Evolutionary conservation across 441 rosid species (phyloP).

Genomic region (Breynia disticha): DNA sequence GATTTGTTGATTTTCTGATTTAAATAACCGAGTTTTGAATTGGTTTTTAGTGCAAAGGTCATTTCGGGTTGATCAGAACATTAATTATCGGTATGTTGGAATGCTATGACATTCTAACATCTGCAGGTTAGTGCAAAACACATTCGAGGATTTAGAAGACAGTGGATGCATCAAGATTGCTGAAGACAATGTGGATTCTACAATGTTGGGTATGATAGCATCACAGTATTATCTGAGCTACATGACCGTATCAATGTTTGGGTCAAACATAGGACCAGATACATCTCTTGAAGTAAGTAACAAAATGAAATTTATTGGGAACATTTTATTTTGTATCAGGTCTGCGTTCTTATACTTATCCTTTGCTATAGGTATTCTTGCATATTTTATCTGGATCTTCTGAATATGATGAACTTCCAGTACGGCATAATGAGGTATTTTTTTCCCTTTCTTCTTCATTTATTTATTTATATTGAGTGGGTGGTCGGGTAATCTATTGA

Average conservation of each 20-base stretch:
- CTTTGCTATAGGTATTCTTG: slow-evolving; percentile 53
- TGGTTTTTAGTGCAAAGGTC: neutral
- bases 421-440: slow-evolving; percentile 93
- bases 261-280: slow-evolving; percentile 89
- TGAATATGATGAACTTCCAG: slow-evolving; percentile 94
- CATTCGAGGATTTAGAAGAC: slow-evolving; percentile 98
- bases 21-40: too few relatives aligned
- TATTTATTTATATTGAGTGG: neutral
- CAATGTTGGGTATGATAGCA: slow-evolving; percentile 90
- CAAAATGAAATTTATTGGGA: neutral
- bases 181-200: slow-evolving; percentile 72
- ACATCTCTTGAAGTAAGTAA: slow-evolving; percentile 84
- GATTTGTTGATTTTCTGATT: neutral
- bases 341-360: slow-evolving; percentile 12
- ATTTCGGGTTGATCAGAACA: neutral
- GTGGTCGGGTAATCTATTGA: too few relatives aligned
- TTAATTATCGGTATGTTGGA: neutral
- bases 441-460: neutral
- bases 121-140: slow-evolving; percentile 77
- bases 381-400: slow-evolving; percentile 84
- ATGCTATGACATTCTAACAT: slow-evolving; percentile 12
- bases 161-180: slow-evolving; percentile 87
- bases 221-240: slow-evolving; percentile 96
- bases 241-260: slow-evolving; percentile 96
- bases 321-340: slow-evolving; percentile 1